These are phyloP conservation scores for Rhizopus sp. DNA, from an alignment of 371 early-diverging fungal genomes.

Conservation along the genomic window DNA sequence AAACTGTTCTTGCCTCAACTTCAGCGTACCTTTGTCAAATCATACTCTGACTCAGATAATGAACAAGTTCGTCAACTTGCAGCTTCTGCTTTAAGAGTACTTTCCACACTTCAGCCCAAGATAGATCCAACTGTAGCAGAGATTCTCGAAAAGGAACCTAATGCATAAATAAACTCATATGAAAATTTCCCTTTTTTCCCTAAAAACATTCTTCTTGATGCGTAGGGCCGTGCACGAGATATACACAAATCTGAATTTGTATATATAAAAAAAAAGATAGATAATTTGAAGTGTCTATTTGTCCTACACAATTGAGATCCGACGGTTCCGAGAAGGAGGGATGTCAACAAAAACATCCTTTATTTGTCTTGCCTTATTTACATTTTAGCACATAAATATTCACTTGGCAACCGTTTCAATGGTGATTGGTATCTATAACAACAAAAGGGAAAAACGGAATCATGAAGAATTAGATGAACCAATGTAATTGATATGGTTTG, in stretches of 20 bases:
- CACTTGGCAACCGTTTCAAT: no score
- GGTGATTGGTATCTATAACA: no score
- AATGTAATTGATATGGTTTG: no score
- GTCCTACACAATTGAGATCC: neutral
- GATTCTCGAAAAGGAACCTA: slow-evolving; percentile 20
- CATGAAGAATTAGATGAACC: no score
- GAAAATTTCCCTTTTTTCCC: no score
- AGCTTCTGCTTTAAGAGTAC: slow-evolving; percentile 67
- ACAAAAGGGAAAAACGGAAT: no score
- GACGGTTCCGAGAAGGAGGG: neutral
- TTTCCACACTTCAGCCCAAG: slow-evolving; percentile 27
- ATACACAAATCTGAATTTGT: no score
- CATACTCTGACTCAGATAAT: slow-evolving; percentile 75
- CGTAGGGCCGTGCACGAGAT: neutral
- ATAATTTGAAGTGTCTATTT: neutral
- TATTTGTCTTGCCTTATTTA: no score
- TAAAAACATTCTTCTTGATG: neutral
- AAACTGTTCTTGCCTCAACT: slow-evolving; percentile 98
- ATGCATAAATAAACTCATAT: no score
- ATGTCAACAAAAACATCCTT: no score
- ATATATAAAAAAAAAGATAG: no score
- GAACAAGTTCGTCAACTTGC: slow-evolving; percentile 79
- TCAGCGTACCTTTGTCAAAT: slow-evolving; percentile 95
- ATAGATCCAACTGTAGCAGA: slow-evolving; percentile 30
- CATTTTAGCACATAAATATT: no score